Conservation (phyloP, 805 yeast species). For the Yueomyces sinensis region DNA sequence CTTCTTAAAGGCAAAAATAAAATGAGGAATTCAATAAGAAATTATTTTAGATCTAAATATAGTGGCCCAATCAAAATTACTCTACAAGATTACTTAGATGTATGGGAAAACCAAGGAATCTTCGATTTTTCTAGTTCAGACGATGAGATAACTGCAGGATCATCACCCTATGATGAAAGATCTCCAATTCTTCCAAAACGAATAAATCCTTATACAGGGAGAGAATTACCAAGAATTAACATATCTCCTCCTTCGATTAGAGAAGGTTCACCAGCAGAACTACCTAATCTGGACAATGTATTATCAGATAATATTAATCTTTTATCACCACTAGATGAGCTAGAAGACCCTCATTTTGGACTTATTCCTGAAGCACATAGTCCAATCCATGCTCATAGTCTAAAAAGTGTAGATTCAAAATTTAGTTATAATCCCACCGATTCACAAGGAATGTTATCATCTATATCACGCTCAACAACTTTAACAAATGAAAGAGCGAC, state of each 20-base stretch:
- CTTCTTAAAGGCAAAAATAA: constrained; percentile 6
- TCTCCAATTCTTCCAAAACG: neutral
- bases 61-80: constrained; percentile 17
- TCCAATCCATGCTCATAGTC: neutral
- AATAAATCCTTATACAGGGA: neutral
- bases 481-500: too few relatives aligned
- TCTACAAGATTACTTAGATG: constrained; percentile 15
- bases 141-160: neutral
- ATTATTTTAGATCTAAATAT: constrained; percentile 14
- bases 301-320: too few relatives aligned
- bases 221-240: neutral
- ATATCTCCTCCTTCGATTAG: neutral
- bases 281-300: too few relatives aligned
- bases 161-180: neutral
- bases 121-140: constrained; percentile 1
- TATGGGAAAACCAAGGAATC: constrained; percentile 16
- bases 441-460: too few relatives aligned
- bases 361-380: too few relatives aligned
- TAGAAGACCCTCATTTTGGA: too few relatives aligned
- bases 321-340: too few relatives aligned
- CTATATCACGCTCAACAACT: too few relatives aligned
- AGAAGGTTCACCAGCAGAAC: neutral
- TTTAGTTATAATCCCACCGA: too few relatives aligned
- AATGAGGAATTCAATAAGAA: constrained; percentile 10
- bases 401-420: too few relatives aligned